Percentiles rank a stretch among this genome's conserved stretches.
These are phyloP conservation scores for Buxus sempervirens DNA, from an alignment of 164 flowering plant genomes.

Conservation along the genomic window DNA sequence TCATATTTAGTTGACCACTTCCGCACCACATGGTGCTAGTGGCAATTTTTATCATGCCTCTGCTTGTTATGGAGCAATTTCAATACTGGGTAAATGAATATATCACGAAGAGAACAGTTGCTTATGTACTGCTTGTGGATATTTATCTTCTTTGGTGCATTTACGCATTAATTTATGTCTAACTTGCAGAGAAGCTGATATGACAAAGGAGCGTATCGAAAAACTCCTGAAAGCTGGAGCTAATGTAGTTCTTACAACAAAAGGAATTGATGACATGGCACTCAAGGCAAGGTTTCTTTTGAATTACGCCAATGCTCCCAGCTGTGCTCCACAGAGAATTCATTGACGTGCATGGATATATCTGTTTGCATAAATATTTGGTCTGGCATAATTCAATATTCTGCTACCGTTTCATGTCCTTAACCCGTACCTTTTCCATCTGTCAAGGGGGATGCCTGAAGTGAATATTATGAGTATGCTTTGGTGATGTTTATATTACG, in stretches of 20 bases:
- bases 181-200: conserved; percentile 83
- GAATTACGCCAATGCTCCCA: background rate
- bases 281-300: conserved; percentile 63
- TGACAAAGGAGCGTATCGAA: conserved; percentile 93
- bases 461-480: background rate
- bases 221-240: conserved; percentile 95
- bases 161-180: conserved; percentile 1
- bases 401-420: background rate
- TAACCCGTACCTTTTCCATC: background rate
- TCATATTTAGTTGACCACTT: background rate
- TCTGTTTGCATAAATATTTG: background rate
- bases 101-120: background rate
- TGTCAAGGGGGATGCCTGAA: background rate
- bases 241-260: conserved; percentile 88
- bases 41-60: background rate
- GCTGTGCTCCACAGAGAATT: background rate
- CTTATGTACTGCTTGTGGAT: background rate
- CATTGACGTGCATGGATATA: background rate
- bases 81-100: background rate
- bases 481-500: background rate
- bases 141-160: background rate
- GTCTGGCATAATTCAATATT: background rate
- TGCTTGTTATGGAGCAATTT: background rate
- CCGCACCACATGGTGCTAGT: background rate
- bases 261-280: conserved; percentile 99